Base-by-base conservation (phyloP, 2,329 filamentous ascomycete genomes). In the Beauveria sp. region DNA sequence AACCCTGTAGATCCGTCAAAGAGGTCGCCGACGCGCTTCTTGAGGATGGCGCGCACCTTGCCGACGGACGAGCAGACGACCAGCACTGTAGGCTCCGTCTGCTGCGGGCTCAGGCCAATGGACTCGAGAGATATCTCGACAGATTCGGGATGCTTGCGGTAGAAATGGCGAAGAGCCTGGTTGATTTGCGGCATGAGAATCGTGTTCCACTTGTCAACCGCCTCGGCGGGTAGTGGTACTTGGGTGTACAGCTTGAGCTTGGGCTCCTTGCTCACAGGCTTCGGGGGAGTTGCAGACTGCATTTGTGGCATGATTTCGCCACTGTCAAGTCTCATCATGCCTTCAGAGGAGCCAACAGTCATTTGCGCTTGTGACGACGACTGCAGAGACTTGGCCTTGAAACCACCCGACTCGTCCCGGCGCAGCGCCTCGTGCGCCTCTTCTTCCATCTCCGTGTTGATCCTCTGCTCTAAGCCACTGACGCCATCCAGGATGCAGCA, bases 71-170 rank as follows among this genome's bases (percentile, higher is more conserved):
- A 88, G 73, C 90, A 93, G 4, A 91, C 86, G 9, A 93, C 86
- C 22, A 93, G 78, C 0, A 92, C 88, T 0, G 90, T 93, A 0
- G 90, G 89, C 60, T 81, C 83, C 0, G 86, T 86, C 60, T 82
- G 85, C 42, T 85, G 79, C 6, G 84, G 80, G 3, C 84, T 86
- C 58, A 89, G 86, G 20, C 90, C 90, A 46, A 92, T 85, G 0
- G 86, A 88, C 63, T 91, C 86, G 1, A 93, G 82, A 10, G 88
- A 89, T 46, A 93, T 91, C 67, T 90, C 89, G 40, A 91, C 85
- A 0, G 89, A 90, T 70, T 93, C 90, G 0, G 86, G 82, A 55
- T 90, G 82, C 66, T 89, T 89, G 65, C 83, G 83, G 67, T 92
- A 86, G 63, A 90, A 90, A 56, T 84, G 81, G 24, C 86, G 83